phyloP scores from a whole-genome alignment of 169 alveolate species.

The Theileria equi region DNA sequence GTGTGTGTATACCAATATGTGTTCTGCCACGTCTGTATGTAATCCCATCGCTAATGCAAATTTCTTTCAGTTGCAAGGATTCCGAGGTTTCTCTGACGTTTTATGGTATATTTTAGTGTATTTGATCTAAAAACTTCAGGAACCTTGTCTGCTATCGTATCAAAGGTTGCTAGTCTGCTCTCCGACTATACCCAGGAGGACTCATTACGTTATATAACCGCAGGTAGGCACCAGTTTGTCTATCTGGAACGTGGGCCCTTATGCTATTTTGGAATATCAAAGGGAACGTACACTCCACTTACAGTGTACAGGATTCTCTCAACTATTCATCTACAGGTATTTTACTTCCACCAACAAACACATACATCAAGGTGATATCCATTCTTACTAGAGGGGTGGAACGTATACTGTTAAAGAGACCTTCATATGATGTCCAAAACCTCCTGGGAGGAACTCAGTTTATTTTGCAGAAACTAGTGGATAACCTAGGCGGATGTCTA shows the following conservation, averaged over 20 bases:
- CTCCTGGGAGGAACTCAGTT: slow-evolving; percentile 62
- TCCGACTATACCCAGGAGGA: slow-evolving; percentile 58
- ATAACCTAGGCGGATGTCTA: slow-evolving; percentile 35
- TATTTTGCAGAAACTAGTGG: slow-evolving; percentile 44
- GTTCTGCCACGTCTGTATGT: not conserved
- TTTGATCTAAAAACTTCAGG: slow-evolving; percentile 8
- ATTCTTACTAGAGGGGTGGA: slow-evolving; percentile 62
- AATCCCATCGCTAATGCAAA: not conserved
- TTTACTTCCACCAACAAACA: not conserved
- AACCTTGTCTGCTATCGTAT: slow-evolving; percentile 56
- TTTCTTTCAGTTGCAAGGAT: slow-evolving; percentile 40
- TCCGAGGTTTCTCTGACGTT: slow-evolving; percentile 58
- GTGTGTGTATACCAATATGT: not conserved
- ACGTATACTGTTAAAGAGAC: slow-evolving; percentile 48
- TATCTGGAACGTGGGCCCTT: slow-evolving; percentile 65
- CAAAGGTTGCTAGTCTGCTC: slow-evolving; percentile 54
- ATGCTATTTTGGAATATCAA: slow-evolving; percentile 60
- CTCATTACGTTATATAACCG: slow-evolving; percentile 51
- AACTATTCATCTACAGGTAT: slow-evolving; percentile 51
- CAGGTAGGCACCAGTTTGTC: slow-evolving; percentile 44
- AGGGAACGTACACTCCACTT: slow-evolving; percentile 47
- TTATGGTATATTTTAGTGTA: slow-evolving; percentile 39
- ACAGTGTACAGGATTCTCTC: slow-evolving; percentile 52
- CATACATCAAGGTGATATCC: slow-evolving; percentile 35
- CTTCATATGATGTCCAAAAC: slow-evolving; percentile 62